These are phyloP conservation scores for Capsicum pubescens DNA, from an alignment of 257 asterid species.

Conservation along the genomic window DNA sequence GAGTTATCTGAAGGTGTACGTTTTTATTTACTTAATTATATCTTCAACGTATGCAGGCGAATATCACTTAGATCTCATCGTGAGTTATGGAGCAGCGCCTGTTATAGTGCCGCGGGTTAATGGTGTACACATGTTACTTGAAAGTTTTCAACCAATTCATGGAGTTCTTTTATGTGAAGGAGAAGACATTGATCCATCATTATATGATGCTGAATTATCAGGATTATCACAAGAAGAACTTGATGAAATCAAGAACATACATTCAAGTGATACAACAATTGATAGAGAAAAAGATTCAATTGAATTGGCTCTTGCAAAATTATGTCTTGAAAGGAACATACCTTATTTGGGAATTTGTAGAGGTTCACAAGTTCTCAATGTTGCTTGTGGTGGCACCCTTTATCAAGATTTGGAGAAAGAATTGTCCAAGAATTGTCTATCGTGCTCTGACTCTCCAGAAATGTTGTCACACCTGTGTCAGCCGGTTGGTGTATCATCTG, in stretches of 20 bases:
- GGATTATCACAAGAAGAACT: conserved; percentile 60
- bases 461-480: background rate
- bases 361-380: conserved; percentile 88
- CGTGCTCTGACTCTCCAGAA: background rate
- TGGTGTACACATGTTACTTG: conserved; percentile 70
- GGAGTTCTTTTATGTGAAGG: conserved; percentile 94
- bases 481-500: too few species aligned
- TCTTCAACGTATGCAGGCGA: conserved; percentile 54
- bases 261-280: conserved; percentile 72
- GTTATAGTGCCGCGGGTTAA: conserved; percentile 82
- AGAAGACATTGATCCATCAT: conserved; percentile 84
- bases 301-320: conserved; percentile 75
- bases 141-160: conserved; percentile 86
- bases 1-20: background rate
- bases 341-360: conserved; percentile 90
- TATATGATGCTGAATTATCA: conserved; percentile 57
- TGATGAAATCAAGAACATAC: conserved; percentile 62
- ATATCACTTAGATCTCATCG: conserved; percentile 78
- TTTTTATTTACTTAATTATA: conserved; percentile 12
- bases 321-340: conserved; percentile 82
- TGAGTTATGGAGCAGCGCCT: conserved; percentile 81
- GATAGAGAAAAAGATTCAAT: conserved; percentile 83
- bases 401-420: conserved; percentile 81
- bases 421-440: conserved; percentile 32
- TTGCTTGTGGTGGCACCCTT: conserved; percentile 91